Percentiles rank a stretch among this genome's conserved stretches.
These are phyloP conservation scores for Phytophthora crassamura DNA, from an alignment of 352 stramenopile species.

Conservation along the genomic window DNA sequence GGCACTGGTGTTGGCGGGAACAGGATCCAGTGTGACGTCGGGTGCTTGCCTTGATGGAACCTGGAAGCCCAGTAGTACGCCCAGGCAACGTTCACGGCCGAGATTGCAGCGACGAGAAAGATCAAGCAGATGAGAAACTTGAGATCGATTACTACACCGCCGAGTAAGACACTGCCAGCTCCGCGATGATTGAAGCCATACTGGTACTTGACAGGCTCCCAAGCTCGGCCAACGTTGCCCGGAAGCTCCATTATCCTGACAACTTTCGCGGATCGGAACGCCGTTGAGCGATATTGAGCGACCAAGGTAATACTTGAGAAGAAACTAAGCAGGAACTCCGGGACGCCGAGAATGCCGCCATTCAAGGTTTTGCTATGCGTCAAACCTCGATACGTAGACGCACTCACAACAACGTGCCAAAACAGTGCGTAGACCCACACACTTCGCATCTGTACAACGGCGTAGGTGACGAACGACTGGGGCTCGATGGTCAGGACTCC, in stretches of 20 bases:
- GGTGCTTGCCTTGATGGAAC: no score
- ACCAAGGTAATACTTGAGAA: constrained; percentile 41
- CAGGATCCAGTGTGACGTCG: neutral
- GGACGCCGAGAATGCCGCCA: constrained; percentile 33
- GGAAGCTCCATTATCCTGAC: constrained; percentile 18
- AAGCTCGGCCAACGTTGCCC: constrained; percentile 4
- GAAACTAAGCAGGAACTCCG: constrained; percentile 43
- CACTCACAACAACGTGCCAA: constrained; percentile 26
- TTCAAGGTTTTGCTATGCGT: neutral
- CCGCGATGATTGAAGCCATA: constrained; percentile 17
- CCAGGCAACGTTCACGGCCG: no score
- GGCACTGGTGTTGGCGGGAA: constrained; percentile 12
- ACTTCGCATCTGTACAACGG: constrained; percentile 52
- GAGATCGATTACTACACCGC: constrained; percentile 31
- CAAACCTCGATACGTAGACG: constrained; percentile 5
- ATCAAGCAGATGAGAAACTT: constrained; percentile 30
- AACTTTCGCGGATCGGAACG: constrained; percentile 24
- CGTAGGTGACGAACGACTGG: constrained; percentile 32
- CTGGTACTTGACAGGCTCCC: constrained; percentile 18
- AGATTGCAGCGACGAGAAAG: neutral
- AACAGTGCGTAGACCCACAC: constrained; percentile 48
- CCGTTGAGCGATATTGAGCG: constrained; percentile 39
- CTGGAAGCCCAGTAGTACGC: no score
- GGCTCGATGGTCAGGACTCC: constrained; percentile 34
- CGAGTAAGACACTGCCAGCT: constrained; percentile 15